These are phyloP conservation scores for Geranium brycei DNA, from an alignment of 345 rosid species.

Conservation along the genomic window DNA sequence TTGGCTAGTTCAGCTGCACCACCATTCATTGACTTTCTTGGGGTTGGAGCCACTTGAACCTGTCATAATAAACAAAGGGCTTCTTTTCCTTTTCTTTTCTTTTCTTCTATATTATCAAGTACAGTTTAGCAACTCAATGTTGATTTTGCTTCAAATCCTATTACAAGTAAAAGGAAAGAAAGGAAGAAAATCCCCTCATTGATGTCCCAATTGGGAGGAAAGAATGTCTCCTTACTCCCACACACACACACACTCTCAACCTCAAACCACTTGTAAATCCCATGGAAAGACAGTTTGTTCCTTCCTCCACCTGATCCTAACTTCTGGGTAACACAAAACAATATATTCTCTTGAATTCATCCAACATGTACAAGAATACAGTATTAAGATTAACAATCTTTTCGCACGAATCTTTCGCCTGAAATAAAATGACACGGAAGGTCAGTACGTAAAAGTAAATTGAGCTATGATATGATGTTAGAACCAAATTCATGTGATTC, in stretches of 20 bases:
- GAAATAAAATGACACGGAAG: too few relatives aligned
- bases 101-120: neutral
- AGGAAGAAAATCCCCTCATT: neutral
- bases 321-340: too few relatives aligned
- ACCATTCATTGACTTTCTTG: conserved; percentile 61
- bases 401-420: too few relatives aligned
- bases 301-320: too few relatives aligned
- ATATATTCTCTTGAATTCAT: too few relatives aligned
- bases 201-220: neutral
- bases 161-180: neutral
- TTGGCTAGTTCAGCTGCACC: conserved; percentile 10
- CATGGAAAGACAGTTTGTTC: too few relatives aligned
- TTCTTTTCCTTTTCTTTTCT: neutral
- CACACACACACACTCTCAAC: neutral
- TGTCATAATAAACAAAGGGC: neutral
- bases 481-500: too few relatives aligned
- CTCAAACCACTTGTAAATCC: neutral
- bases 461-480: too few relatives aligned
- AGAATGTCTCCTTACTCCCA: neutral
- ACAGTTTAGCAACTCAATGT: neutral
- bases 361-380: too few relatives aligned
- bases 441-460: too few relatives aligned
- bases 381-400: too few relatives aligned
- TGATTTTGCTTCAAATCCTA: neutral
- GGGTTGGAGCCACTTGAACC: conserved; percentile 56